A percentile compares a stretch with the other conserved stretches of the same genome.
Conservation (phyloP, 1,284 basidiomycete species). For the Chondrostereum purpureum region DNA sequence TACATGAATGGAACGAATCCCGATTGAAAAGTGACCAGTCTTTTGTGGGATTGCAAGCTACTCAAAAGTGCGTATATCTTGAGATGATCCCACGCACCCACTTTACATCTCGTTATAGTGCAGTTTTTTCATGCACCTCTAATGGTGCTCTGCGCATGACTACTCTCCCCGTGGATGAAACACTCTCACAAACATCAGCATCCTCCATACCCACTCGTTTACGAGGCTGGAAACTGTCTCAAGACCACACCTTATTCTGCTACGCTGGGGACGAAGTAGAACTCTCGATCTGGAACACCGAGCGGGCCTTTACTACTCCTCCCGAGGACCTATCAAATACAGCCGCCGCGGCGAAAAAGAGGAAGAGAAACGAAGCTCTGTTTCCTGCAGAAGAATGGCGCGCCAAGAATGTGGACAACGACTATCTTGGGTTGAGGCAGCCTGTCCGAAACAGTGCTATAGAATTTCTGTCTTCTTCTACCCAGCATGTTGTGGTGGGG, state of each 20-base stretch:
- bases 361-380: constrained; percentile 60
- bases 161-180: constrained; percentile 19
- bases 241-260: constrained; percentile 52
- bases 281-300: constrained; percentile 75
- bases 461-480: constrained; percentile 41
- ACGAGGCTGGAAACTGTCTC: constrained; percentile 57
- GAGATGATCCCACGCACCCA: constrained; percentile 2
- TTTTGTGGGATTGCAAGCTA: constrained; percentile 55
- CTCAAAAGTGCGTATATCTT: constrained; percentile 32
- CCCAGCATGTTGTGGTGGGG: constrained; percentile 62
- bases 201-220: constrained; percentile 57
- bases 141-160: constrained; percentile 61
- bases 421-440: constrained; percentile 71
- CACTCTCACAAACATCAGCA: constrained; percentile 18
- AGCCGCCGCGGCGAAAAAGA: constrained; percentile 40
- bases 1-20: constrained; percentile 56
- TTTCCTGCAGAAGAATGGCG: constrained; percentile 74
- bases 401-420: constrained; percentile 77
- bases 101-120: constrained; percentile 30
- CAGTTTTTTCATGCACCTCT: constrained; percentile 61
- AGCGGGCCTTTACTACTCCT: constrained; percentile 49
- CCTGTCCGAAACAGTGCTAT: constrained; percentile 75
- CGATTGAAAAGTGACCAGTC: constrained; percentile 43
- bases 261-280: constrained; percentile 89
- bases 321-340: constrained; percentile 17